Percentiles rank a stretch among this genome's conserved stretches.
These are phyloP conservation scores for Aspergillus affinis DNA, from an alignment of 495 filamentous ascomycete species.

Conservation along the genomic window DNA sequence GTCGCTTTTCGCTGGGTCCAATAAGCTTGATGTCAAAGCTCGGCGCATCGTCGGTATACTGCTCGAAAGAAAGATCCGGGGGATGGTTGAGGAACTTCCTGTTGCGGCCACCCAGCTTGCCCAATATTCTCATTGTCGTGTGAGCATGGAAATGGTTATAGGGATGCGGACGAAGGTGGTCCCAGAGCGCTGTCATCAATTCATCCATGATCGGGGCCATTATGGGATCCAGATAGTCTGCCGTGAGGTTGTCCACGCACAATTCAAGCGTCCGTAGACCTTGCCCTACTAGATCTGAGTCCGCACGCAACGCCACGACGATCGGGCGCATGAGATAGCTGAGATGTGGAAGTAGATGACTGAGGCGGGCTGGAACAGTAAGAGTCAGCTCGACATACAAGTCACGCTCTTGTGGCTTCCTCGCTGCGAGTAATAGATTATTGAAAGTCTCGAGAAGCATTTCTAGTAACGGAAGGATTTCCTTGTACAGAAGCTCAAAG, in stretches of 20 bases:
- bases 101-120: conserved; percentile 94
- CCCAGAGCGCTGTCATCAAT: conserved; percentile 93
- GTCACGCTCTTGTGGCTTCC: conserved; percentile 87
- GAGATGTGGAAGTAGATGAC: conserved; percentile 94
- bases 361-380: conserved; percentile 91
- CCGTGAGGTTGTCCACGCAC: conserved; percentile 96
- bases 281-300: conserved; percentile 90
- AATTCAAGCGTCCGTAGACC: conserved; percentile 91
- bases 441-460: conserved; percentile 98
- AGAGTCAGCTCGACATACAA: conserved; percentile 95
- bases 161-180: conserved; percentile 86
- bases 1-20: conserved; percentile 80
- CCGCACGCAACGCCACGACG: conserved; percentile 87
- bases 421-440: conserved; percentile 82
- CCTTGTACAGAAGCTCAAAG: conserved; percentile 97
- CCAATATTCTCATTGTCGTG: conserved; percentile 96
- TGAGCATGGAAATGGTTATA: conserved; percentile 97
- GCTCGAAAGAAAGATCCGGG: conserved; percentile 72
- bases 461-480: conserved; percentile 92
- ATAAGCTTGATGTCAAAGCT: conserved; percentile 87
- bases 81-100: conserved; percentile 90
- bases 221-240: conserved; percentile 96
- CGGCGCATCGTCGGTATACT: conserved; percentile 80
- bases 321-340: conserved; percentile 97
- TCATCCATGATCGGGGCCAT: conserved; percentile 99